Evolutionary conservation across 2,329 filamentous ascomycete genomes (phyloP), one percentile per base, ranked within the genome.

Genomic region (Xylariaceae sp.): DNA sequence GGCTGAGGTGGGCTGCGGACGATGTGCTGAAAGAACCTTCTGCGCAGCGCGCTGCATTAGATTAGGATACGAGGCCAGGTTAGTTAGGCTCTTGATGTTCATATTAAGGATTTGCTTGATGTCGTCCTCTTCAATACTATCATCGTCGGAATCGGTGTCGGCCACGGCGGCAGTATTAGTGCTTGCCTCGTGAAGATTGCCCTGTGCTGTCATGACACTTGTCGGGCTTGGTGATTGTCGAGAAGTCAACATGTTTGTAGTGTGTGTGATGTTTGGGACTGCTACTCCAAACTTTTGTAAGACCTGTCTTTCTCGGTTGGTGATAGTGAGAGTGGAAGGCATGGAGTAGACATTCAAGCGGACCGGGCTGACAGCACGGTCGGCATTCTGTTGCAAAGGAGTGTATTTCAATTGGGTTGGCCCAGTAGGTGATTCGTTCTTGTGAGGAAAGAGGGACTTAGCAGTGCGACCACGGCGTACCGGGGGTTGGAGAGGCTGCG

Each of bases 11-110:
- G 53, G 58, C 24, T 46, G 53, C 21, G 60, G 55, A 26, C 64
- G 63, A 55, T 61, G 62, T 18, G 68, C 66, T 47, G 70, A 66
- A 53, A 82, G 74, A 15, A 73, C 69, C 59, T 72, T 77, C 67
- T 77, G 78, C 53, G 81, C 81, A 35, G 68, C 70, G 66, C 77
- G 77, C 65, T 82, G 81, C 64, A 73, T 77, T 6, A 80, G 80
- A 58, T 84, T 84, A 4, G 76, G 72, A 59, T 82, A 83, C 1
- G 81, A 83, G 13, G 81, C 81, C 59, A 83, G 64, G 59, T 78
- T 83, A 32, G 77, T 75, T 18, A 83, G 71, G 24, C 74, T 77
- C 61, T 81, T 81, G 62, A 83, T 72, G 23, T 74, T 77, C 63
- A 81, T 80, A 59, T 77, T 73, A 10, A 72, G 54, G 57, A 67